Base-by-base conservation (phyloP, 2,329 filamentous ascomycete species). In the Fusarium cicatricum region DNA sequence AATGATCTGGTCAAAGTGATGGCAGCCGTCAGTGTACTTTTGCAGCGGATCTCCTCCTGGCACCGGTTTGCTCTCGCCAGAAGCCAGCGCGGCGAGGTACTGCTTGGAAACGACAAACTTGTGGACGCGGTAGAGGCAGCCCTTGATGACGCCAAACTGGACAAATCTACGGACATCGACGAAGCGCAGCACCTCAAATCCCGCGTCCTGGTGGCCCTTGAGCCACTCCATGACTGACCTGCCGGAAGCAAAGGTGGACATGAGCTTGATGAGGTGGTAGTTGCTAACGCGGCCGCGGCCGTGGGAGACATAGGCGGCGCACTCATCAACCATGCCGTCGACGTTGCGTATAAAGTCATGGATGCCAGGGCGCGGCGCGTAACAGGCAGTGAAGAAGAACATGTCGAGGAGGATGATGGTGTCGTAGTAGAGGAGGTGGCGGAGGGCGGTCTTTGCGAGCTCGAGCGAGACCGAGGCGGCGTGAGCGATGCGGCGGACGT, bases 71-170 rank as follows among this genome's bases (percentile, higher is more conserved):
- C 79, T 79, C 67, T 82, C 78, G 2, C 84, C 84, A 33, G 82
- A 82, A 2, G 83, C 85, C 49, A 87, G 70, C 3, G 78, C 77
- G 8, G 82, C 78, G 17, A 89, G 74, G 65, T 86, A 85, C 71
- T 85, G 83, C 68, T 85, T 86, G 4, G 83, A 87, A 1, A 96
- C 85, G 23, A 92, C 90, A 71, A 96, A 96, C 73, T 95, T 96
- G 77, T 98, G 92, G 34, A 97, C 89, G 29, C 95, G 86, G 74
- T 97, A 97, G 19, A 99, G 77, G 65, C 96, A 90, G 14, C 94
- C 93, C 76, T 98, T 98, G 73, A 98, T 96, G 55, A 97, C 85
- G 52, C 94, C 95, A 70, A 98, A 99, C 55, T 96, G 96, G 60
- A 98, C 91, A 60, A 99, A 88, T 23, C 95, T 88, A 11, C 95